phyloP scores from a whole-genome alignment of 805 yeast species.

The Naumovozyma castellii region DNA sequence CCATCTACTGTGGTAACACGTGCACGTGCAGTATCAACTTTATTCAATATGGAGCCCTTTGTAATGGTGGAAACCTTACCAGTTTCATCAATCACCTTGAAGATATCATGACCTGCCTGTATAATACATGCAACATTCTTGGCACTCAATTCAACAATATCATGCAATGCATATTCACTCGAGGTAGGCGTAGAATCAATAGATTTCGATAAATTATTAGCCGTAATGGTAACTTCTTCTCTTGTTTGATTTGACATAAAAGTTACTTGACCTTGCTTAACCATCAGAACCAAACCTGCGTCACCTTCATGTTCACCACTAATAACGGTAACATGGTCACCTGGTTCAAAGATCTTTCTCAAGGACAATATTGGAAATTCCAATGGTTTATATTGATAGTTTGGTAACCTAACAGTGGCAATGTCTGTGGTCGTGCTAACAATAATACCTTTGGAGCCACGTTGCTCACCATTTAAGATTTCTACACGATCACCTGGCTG shows the following conservation, averaged over 20 bases:
- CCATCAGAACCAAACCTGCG: slow-evolving; percentile 84
- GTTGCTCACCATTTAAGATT: slow-evolving; percentile 86
- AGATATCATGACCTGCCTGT: slow-evolving; percentile 80
- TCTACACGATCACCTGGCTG: slow-evolving; percentile 94
- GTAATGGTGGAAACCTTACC: slow-evolving; percentile 64
- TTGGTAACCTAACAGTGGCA: slow-evolving; percentile 40
- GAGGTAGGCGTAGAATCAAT: slow-evolving; percentile 74
- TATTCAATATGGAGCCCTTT: slow-evolving; percentile 76
- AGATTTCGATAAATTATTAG: slow-evolving; percentile 83
- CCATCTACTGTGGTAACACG: slow-evolving; percentile 83
- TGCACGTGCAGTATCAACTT: slow-evolving; percentile 58
- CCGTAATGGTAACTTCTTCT: slow-evolving; percentile 84
- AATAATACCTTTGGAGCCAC: slow-evolving; percentile 78
- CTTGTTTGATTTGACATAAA: slow-evolving; percentile 81
- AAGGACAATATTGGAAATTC: slow-evolving; percentile 77
- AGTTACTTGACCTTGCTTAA: slow-evolving; percentile 77
- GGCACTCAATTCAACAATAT: slow-evolving; percentile 79
- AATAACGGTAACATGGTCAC: slow-evolving; percentile 90
- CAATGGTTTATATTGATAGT: slow-evolving; percentile 44
- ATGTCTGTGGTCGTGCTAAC: slow-evolving; percentile 55
- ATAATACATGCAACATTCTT: slow-evolving; percentile 82
- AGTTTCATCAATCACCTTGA: slow-evolving; percentile 70
- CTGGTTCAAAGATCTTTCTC: slow-evolving; percentile 77
- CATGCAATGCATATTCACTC: slow-evolving; percentile 78
- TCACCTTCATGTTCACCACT: slow-evolving; percentile 89